Base-by-base conservation (phyloP, 768 basidiomycete species). In the Podaxis rugospora region DNA sequence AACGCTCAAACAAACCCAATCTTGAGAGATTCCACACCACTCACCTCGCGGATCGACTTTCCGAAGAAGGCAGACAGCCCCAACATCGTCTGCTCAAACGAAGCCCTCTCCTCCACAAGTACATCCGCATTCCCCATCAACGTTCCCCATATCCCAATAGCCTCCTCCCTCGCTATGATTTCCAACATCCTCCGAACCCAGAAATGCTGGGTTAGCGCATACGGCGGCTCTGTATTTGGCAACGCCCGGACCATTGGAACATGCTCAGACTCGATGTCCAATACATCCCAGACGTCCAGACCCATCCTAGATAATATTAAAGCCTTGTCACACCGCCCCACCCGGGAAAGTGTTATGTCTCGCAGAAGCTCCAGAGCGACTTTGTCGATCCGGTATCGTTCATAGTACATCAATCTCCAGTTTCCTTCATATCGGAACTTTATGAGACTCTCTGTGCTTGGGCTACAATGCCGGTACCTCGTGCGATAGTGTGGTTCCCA, bases 251-350 rank as follows among this genome's bases (percentile, higher is more conserved):
- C n/a, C 4, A 18, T 51, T 27, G 46, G 27, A 21, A 39, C 39
- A 51, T 57, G 42, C 42, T 28, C 42, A 37, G 25, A 36, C 44
- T 49, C 51, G 13, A 75, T 64, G 18, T 79, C 74, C 57, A 87
- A 66, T 16, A 69, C 78, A 66, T 86, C 81, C 83, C 83, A 87
- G 40, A 80, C 76, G 62, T 87, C 87, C 62, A 82, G 77, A 10
- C 75, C 76, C 64, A 79, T 70, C 42, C 70, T 70, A n/a, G 74
- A 67, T 11, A 85, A 62, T 39, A 71, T 68, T 47, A 73, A 67
- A 14, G 80, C 81, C 61, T 69, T 66, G 35, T 72, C 71, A 47
- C 75, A 71, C 58, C 84, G 75, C 13, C 70, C 72, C n/a, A 66
- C 64, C 35, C 77, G 72, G 16, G 73, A 64, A 51, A 59, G 35